Evolutionary conservation across 2,329 filamentous ascomycete genomes (phyloP).

Genomic region (Neonectria magnoliae): DNA sequence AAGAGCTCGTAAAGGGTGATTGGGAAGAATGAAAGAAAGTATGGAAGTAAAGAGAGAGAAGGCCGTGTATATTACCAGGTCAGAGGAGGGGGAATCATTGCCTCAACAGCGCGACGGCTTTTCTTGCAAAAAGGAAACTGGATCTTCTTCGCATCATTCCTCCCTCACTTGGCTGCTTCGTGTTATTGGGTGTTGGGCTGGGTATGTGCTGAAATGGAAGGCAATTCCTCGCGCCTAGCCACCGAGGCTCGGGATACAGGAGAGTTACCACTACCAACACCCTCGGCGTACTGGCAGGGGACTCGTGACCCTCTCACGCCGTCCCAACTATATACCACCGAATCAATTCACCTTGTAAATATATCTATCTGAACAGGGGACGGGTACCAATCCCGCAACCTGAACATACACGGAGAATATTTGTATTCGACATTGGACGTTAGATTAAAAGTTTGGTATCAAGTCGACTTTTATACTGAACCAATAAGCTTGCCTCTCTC

Average conservation of each 20-base stretch:
- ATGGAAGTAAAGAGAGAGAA: neutral
- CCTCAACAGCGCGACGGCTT: slow-evolving; percentile 34
- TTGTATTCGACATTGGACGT: slow-evolving; percentile 1
- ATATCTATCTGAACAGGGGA: neutral
- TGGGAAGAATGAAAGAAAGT: slow-evolving; percentile 7
- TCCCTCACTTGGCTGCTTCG: neutral
- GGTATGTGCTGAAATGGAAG: neutral
- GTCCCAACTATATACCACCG: too few species aligned
- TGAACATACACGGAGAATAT: neutral
- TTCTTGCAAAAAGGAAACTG: slow-evolving; percentile 39
- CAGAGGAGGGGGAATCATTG: slow-evolving; percentile 24
- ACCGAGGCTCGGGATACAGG: neutral
- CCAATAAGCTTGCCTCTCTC: neutral
- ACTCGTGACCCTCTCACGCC: neutral
- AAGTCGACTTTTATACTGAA: slow-evolving; percentile 31
- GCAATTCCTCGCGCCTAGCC: too few species aligned
- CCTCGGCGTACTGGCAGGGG: neutral
- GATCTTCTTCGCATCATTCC: slow-evolving; percentile 20
- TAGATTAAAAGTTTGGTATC: slow-evolving; percentile 1
- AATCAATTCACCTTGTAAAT: neutral
- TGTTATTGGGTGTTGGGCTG: neutral
- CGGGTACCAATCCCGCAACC: neutral
- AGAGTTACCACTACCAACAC: neutral
- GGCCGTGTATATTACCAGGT: slow-evolving; percentile 42
- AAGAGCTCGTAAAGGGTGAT: slow-evolving; percentile 28